These are phyloP conservation scores for Aureobasidium sp. DNA, from an alignment of 2,329 filamentous ascomycete genomes.

Conservation along the genomic window DNA sequence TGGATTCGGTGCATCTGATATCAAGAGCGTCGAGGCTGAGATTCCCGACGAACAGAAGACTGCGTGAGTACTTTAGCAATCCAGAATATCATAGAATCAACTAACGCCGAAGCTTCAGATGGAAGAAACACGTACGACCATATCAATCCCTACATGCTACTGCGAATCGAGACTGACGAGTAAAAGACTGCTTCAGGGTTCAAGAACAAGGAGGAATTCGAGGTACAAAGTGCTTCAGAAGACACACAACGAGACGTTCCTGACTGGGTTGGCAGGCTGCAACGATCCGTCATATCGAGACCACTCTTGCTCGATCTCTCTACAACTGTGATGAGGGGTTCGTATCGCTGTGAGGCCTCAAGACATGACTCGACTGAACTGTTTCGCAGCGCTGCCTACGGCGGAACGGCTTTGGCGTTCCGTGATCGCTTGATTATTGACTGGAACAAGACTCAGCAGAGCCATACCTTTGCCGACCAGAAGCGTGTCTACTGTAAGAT, in stretches of 20 bases:
- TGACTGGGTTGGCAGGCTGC: constrained; percentile 53
- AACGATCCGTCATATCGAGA: constrained; percentile 90
- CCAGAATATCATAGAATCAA: constrained; percentile 18
- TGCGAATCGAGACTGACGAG: constrained; percentile 16
- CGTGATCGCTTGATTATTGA: constrained; percentile 87
- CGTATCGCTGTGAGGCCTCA: constrained; percentile 19
- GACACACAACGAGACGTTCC: constrained; percentile 18
- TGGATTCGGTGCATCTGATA: constrained; percentile 82
- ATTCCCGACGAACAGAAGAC: constrained; percentile 85
- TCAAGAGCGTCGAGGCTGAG: constrained; percentile 84
- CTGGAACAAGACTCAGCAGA: constrained; percentile 98
- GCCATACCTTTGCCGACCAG: constrained; percentile 80
- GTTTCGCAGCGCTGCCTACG: constrained; percentile 65
- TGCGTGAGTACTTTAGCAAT: constrained; percentile 52
- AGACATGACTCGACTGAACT: constrained; percentile 9
- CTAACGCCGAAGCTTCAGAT: constrained; percentile 34
- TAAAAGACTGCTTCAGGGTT: constrained; percentile 60
- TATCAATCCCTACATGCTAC: not conserved
- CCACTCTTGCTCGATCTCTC: constrained; percentile 86
- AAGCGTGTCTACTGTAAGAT: constrained; percentile 83
- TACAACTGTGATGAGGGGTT: constrained; percentile 92
- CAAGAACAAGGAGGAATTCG: constrained; percentile 71
- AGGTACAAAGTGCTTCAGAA: constrained; percentile 35
- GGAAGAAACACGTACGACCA: constrained; percentile 52
- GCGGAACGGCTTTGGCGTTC: constrained; percentile 84